Evolutionary conservation across 805 yeast species (phyloP), one percentile per base, ranked within the genome.

Genomic region (Cephaloascus albidus): DNA sequence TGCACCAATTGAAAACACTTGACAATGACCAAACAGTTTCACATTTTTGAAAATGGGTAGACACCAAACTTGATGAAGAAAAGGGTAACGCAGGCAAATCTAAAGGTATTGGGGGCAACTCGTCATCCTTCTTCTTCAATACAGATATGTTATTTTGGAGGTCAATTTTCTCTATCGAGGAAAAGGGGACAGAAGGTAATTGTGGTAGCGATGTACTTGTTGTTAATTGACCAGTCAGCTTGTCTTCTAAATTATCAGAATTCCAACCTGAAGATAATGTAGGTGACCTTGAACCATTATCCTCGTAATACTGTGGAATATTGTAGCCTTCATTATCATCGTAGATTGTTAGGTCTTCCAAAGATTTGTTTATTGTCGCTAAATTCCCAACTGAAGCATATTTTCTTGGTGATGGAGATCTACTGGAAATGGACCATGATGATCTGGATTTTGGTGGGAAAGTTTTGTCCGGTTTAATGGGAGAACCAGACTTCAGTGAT

Each of bases 21-120:
- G 71, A 67, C 12, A 80, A 45, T 0, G 72, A 61, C 58, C 72
- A 68, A 3, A 77, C 68, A 28, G 57, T 56, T 3, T 52, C 50
- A 46, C 83, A 77, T 18, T 58, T 63, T 10, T 69, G 52, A 38
- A 76, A 65, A 44, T 78, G 81, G n/a, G 60, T 57, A 17, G 66
- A 65, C 14, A 63, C 65, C 30, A 79, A 52, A 0, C 69, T 56
- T 10, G 72, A 64, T 0, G 81, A 68, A 3, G 74, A 56, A 44
- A 78, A 79, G 3, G 83, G 83, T 6, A 78, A 60, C 35, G 70
- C 65, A 0, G 85, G 85, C 16, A 76, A 48, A 35, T 64, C 67
- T 4, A 70, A 48, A 3, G 76, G 75, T 2, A 68, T 56, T 0
- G 68, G 67, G 0, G 76, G 76, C 10, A 69, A 50, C 6, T 47